phyloP scores from a whole-genome alignment of 306 rosid species.

The Quercus parvula region DNA sequence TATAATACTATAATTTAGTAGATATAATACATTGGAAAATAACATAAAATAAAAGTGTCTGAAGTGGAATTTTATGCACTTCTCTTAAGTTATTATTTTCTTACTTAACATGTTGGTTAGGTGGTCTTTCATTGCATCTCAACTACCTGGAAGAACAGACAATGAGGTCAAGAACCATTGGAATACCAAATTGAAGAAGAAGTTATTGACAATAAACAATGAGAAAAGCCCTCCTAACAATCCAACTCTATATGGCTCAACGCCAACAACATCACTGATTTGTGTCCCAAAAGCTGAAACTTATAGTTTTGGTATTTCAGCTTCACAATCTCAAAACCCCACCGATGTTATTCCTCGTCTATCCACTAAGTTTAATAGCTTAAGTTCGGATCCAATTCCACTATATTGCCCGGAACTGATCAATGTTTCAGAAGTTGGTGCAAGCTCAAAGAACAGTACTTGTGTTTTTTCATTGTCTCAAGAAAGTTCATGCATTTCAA shows the following conservation, averaged over 20 bases:
- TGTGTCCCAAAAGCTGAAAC: constrained; percentile 19
- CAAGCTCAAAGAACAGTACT: constrained; percentile 23
- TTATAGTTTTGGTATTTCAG: constrained; percentile 19
- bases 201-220: constrained; percentile 26
- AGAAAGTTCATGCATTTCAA: constrained; percentile 46
- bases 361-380: constrained; percentile 4
- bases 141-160: constrained; percentile 82
- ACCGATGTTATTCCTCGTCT: constrained; percentile 14
- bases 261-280: constrained; percentile 4
- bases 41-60: no score
- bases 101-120: constrained; percentile 31
- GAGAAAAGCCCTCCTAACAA: constrained; percentile 7
- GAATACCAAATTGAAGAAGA: constrained; percentile 87
- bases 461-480: constrained; percentile 30
- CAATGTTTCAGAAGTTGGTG: constrained; percentile 31
- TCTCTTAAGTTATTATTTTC: neutral
- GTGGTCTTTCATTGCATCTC: constrained; percentile 83
- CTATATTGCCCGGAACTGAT: constrained; percentile 9
- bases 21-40: no score
- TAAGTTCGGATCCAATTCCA: constrained; percentile 20
- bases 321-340: constrained; percentile 21
- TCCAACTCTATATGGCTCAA: constrained; percentile 19
- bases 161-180: constrained; percentile 89
- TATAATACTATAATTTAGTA: neutral
- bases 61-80: no score